These are phyloP conservation scores for Rhododendron simsii DNA, from an alignment of 148 eudicot genomes.

Conservation along the genomic window DNA sequence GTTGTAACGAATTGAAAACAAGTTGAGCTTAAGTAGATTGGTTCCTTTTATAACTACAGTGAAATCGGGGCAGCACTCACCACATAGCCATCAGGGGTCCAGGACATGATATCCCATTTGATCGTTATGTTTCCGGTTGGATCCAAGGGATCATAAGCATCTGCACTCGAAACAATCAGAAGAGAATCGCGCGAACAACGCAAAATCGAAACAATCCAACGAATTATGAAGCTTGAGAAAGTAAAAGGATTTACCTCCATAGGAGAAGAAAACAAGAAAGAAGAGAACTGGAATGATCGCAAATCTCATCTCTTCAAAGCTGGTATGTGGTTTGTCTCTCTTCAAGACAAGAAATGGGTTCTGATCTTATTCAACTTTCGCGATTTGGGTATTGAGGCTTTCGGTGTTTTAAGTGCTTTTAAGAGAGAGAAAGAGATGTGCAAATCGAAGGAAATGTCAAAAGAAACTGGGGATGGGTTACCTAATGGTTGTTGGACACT, in stretches of 20 bases:
- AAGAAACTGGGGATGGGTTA: slow-evolving; percentile 22
- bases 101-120: slow-evolving; percentile 83
- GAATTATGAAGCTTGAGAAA: not conserved
- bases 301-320: slow-evolving; percentile 30
- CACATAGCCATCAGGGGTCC: slow-evolving; percentile 88
- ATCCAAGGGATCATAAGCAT: slow-evolving; percentile 85
- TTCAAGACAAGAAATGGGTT: not conserved
- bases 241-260: slow-evolving; percentile 30
- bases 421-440: slow-evolving; percentile 6
- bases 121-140: slow-evolving; percentile 86
- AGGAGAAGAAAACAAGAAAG: slow-evolving; percentile 29
- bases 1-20: not conserved
- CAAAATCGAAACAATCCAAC: not conserved
- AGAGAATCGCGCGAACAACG: not conserved
- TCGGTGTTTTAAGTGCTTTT: not conserved
- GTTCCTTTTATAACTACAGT: not conserved
- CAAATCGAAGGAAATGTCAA: slow-evolving; percentile 2
- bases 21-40: not conserved
- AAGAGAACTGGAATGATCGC: slow-evolving; percentile 16
- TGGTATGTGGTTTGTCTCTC: not conserved
- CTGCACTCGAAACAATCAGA: slow-evolving; percentile 25
- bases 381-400: not conserved
- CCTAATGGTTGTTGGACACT: slow-evolving; percentile 55
- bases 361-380: not conserved
- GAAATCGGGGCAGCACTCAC: slow-evolving; percentile 21